Evolutionary conservation across 2,329 filamentous ascomycete genomes (phyloP), one percentile per base, ranked within the genome.

Genomic region (Pyrenophora teres): DNA sequence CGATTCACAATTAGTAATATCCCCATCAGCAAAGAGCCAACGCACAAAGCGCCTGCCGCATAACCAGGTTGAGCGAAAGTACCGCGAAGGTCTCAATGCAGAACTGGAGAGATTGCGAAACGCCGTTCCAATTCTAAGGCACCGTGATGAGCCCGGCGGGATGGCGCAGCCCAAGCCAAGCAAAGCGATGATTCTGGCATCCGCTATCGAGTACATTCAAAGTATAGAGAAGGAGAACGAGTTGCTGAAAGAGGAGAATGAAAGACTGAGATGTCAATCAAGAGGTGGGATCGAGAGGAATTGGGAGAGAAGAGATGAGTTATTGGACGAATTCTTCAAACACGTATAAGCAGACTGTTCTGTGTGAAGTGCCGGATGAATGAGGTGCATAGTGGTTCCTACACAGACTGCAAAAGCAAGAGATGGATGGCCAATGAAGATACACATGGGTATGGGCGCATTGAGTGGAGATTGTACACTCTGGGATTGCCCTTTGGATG

Each of bases 41-140:
- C 56, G 59, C 48, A 54, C 62, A 15, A 56, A 44, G 33, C 67
- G 65, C 18, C 58, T 65, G n/a, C 71, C 71, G 10, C 70, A 73
- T 59, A 73, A 73, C 43, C 69, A 73, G 46, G 68, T 72, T 38
- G 69, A 65, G 31, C 60, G 62, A 46, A 65, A 65, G 42, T 65
- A 65, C 40, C 62, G 62, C 36, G 62, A 65, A 40, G 68, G 68
- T 13, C 59, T 71, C 19, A 71, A 71, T 32, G 60, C 62, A 2
- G 66, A 70, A 33, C 54, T 71, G 37, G 68, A 71, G 40, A 53
- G 68, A 30, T 50, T 71, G 21, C 50, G 67, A 33, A 56, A 49
- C 7, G 64, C 67, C 10, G 62, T 71, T 4, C 68, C 67, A 3
- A 67, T 67, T 3, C 60, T 75, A 4, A 56, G 65, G 4, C 70